Percentiles rank a stretch among this genome's conserved stretches.
These are phyloP conservation scores for Polyporus tsugae DNA, from an alignment of 1,284 basidiomycete genomes.

Conservation along the genomic window DNA sequence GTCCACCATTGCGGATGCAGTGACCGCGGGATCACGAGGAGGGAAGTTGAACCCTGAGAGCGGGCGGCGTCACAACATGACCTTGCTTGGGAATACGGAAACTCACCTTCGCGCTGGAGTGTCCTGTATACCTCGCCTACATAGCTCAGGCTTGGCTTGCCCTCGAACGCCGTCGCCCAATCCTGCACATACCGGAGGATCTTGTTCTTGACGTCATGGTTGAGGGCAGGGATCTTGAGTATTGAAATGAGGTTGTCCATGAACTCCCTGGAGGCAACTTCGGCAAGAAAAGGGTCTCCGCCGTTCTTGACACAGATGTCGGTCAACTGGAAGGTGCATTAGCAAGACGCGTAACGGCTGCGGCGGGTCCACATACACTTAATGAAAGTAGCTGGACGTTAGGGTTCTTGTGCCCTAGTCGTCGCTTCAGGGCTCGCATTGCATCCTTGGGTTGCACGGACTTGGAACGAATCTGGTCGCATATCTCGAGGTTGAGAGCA, in stretches of 20 bases:
- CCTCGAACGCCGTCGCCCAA: conserved; percentile 92
- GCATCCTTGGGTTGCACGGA: conserved; percentile 87
- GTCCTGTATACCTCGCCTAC: conserved; percentile 84
- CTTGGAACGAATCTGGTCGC: conserved; percentile 96
- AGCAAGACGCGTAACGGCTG: conserved; percentile 13
- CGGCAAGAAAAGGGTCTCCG: conserved; percentile 89
- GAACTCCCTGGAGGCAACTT: conserved; percentile 90
- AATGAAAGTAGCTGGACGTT: conserved; percentile 93
- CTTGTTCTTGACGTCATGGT: conserved; percentile 86
- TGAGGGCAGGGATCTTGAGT: conserved; percentile 76
- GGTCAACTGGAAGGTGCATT: conserved; percentile 65
- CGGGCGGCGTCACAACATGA: conserved; percentile 13
- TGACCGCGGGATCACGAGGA: conserved; percentile 73
- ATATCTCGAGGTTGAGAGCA: conserved; percentile 94
- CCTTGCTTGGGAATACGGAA: background rate
- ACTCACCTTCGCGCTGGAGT: conserved; percentile 77
- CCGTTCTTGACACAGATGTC: conserved; percentile 99
- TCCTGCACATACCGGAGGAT: conserved; percentile 87
- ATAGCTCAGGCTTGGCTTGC: conserved; percentile 79
- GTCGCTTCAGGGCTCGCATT: conserved; percentile 88
- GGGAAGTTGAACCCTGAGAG: conserved; percentile 82
- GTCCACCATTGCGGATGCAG: conserved; percentile 85
- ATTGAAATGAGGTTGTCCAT: conserved; percentile 92
- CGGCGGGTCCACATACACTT: conserved; percentile 62
- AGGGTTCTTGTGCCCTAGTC: conserved; percentile 94